Conservation (phyloP, 805 yeast species). For the Zygotorulaspora danielsina region DNA sequence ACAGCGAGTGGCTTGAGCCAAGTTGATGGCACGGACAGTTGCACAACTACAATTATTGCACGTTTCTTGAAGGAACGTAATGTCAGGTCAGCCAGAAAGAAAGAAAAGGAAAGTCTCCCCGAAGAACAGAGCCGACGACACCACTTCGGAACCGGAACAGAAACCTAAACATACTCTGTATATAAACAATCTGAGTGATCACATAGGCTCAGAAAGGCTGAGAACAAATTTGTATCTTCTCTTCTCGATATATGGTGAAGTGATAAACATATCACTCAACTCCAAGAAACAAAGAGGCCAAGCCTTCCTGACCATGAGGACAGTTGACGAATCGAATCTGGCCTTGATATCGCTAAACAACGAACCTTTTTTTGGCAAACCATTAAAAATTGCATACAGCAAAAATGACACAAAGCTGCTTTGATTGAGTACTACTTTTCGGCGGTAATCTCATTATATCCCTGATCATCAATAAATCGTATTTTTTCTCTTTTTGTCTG, state of each 20-base stretch:
- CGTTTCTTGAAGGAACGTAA: neutral
- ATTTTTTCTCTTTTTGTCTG: too few relatives aligned
- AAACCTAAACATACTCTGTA: conserved; percentile 49
- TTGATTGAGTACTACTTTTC: too few relatives aligned
- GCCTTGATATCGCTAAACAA: conserved; percentile 49
- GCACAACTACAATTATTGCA: too few relatives aligned
- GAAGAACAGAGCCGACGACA: neutral
- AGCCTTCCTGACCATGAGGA: conserved; percentile 56
- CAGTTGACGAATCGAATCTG: conserved; percentile 45
- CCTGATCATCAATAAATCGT: too few relatives aligned
- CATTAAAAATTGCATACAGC: conserved; percentile 44
- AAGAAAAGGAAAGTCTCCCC: conserved; percentile 13
- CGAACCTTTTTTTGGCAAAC: conserved; percentile 50
- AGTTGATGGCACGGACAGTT: too few relatives aligned
- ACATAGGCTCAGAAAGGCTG: conserved; percentile 42
- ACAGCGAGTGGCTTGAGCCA: too few relatives aligned
- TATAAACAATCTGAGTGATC: conserved; percentile 55
- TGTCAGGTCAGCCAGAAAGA: conserved; percentile 12
- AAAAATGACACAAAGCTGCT: conserved; percentile 19
- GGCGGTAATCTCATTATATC: too few relatives aligned
- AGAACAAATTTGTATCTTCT: conserved; percentile 54
- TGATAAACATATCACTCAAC: conserved; percentile 47
- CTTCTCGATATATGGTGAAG: conserved; percentile 63
- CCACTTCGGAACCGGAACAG: neutral
- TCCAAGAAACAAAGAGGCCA: conserved; percentile 54